phyloP scores from a whole-genome alignment of 1,284 basidiomycete species.

The Irpex rosettiformis region DNA sequence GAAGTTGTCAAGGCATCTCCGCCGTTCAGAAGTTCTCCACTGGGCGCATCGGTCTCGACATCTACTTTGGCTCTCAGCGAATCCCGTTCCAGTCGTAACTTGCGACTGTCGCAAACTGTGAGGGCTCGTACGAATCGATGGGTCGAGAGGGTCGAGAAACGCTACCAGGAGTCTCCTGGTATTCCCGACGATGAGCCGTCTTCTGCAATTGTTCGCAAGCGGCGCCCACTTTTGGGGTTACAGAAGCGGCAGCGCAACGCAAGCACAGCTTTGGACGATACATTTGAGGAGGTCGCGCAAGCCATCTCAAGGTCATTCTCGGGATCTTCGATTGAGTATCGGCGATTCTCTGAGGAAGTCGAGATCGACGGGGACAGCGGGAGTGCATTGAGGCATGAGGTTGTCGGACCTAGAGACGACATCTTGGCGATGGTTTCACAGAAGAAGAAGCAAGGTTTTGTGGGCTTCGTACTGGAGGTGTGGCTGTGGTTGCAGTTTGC shows the following conservation, averaged over 20 bases:
- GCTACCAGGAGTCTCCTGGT: slow-evolving; percentile 4
- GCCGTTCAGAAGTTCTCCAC: background rate
- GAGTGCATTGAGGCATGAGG: background rate
- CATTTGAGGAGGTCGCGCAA: slow-evolving; percentile 24
- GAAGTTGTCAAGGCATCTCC: background rate
- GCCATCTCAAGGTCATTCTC: slow-evolving; percentile 21
- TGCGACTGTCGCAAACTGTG: slow-evolving; percentile 51
- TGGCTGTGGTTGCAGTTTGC: slow-evolving; percentile 81
- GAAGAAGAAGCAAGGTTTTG: slow-evolving; percentile 35
- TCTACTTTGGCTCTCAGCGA: slow-evolving; percentile 6
- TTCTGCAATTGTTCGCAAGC: background rate
- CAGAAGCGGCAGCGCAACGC: slow-evolving; percentile 10
- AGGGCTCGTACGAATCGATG: slow-evolving; percentile 49
- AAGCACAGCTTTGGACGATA: slow-evolving; percentile 22
- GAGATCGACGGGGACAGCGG: background rate
- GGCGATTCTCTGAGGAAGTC: background rate
- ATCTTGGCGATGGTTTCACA: slow-evolving; percentile 14
- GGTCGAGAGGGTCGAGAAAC: slow-evolving; percentile 37
- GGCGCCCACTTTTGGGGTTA: slow-evolving; percentile 3
- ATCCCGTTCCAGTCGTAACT: slow-evolving; percentile 27
- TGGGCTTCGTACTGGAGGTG: slow-evolving; percentile 56
- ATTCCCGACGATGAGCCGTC: background rate
- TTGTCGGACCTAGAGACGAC: background rate
- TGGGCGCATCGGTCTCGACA: slow-evolving; percentile 1
- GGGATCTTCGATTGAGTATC: background rate